These are phyloP conservation scores for Phialophora tarda DNA, from an alignment of 2,329 filamentous ascomycete genomes.

Conservation along the genomic window DNA sequence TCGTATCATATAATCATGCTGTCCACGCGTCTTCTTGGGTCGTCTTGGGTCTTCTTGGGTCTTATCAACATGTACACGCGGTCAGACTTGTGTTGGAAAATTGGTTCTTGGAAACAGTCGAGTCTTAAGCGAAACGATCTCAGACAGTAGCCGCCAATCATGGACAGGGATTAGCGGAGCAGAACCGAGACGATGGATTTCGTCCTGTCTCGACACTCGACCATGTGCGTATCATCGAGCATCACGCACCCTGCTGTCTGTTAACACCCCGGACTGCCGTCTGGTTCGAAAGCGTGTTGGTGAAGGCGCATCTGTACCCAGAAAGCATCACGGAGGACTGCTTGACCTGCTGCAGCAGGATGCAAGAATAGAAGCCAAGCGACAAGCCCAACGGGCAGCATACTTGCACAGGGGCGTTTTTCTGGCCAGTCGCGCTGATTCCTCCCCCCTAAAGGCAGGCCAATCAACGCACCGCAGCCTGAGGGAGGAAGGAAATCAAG, in stretches of 20 bases:
- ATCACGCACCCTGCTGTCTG: neutral
- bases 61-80: neutral
- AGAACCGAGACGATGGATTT: neutral
- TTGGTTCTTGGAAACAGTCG: neutral
- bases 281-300: neutral
- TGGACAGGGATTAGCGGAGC: conserved; percentile 14
- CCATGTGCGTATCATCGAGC: neutral
- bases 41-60: neutral
- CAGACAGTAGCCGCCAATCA: conserved; percentile 14
- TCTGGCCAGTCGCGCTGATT: neutral
- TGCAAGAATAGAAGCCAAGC: conserved; percentile 28
- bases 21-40: neutral
- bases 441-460: conserved; percentile 8
- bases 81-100: neutral
- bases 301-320: neutral
- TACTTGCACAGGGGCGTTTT: neutral
- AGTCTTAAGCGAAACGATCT: conserved; percentile 14
- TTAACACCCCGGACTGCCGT: neutral
- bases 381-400: neutral
- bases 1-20: neutral
- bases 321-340: neutral
- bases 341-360: conserved; percentile 11
- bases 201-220: neutral
- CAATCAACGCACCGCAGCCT: conserved; percentile 13
- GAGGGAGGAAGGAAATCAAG: conserved; percentile 18